A percentile compares a stretch with the other conserved stretches of the same genome.
Evolutionary conservation across 495 filamentous ascomycete species (phyloP).

Genomic region (Opeltia flavorubescens): DNA sequence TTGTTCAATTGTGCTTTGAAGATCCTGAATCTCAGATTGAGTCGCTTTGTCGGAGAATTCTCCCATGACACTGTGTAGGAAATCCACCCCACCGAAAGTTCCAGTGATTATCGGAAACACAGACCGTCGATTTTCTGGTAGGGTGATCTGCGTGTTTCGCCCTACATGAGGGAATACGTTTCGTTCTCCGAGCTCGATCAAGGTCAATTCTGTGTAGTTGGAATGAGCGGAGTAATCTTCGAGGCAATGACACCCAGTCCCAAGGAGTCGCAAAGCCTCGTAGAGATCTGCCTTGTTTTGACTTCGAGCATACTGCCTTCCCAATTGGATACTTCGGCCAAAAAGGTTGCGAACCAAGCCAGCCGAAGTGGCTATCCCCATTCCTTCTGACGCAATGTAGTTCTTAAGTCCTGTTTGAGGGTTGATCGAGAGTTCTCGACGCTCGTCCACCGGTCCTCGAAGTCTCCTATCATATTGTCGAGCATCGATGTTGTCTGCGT

Average conservation of each 20-base stretch:
- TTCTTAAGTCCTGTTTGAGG: slow-evolving; percentile 67
- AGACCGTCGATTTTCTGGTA: slow-evolving; percentile 44
- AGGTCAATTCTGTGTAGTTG: slow-evolving; percentile 74
- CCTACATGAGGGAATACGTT: slow-evolving; percentile 79
- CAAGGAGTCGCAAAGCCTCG: slow-evolving; percentile 71
- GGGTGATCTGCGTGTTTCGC: slow-evolving; percentile 44
- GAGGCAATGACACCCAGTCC: slow-evolving; percentile 79
- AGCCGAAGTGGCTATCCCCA: slow-evolving; percentile 62
- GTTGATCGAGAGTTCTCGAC: slow-evolving; percentile 63
- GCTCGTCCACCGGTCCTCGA: slow-evolving; percentile 68
- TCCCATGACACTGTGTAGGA: slow-evolving; percentile 75
- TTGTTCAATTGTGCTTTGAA: slow-evolving; percentile 59
- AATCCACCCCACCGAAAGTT: slow-evolving; percentile 83
- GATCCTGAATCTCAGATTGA: slow-evolving; percentile 70
- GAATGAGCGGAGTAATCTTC: slow-evolving; percentile 89
- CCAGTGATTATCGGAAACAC: slow-evolving; percentile 77
- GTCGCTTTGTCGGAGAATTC: slow-evolving; percentile 79
- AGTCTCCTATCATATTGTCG: slow-evolving; percentile 66
- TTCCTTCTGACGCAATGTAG: slow-evolving; percentile 73
- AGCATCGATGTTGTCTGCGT: slow-evolving; percentile 76
- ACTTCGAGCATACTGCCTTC: slow-evolving; percentile 48
- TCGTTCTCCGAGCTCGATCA: slow-evolving; percentile 70
- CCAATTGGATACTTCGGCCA: slow-evolving; percentile 55
- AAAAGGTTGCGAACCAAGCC: slow-evolving; percentile 59
- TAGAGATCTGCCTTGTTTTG: slow-evolving; percentile 58